Evolutionary conservation across 306 rosid species (phyloP), one percentile per base, ranked within the genome.

Genomic region (Quercus robur): DNA sequence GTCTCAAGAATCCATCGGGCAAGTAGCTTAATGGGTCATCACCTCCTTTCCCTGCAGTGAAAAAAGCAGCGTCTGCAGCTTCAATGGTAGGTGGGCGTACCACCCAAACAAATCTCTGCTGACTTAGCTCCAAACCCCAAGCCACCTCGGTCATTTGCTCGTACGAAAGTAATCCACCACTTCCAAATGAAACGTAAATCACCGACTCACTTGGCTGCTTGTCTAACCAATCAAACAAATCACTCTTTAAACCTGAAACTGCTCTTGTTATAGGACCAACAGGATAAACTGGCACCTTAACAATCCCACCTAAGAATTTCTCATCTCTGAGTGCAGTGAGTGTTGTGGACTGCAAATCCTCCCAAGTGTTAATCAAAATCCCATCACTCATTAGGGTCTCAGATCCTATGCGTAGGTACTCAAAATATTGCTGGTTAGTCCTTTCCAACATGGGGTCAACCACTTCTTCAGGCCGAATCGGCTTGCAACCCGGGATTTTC

Each of bases 91-190:
- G 90, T 0, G 86, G 71, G 4, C 94, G 89, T 18, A 89, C 84
- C 80, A 89, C 94, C 97, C 97, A 91, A 64, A 93, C 17, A 72
- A 91, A 93, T 54, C 92, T 80, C 30, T 76, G 86, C 6, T 33
- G 78, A 19, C 91, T 93, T 44, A 91, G 3, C 69, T 93, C 97
- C 84, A 93, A 83, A 5, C 96, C 96, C 79, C 70, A 88, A 0
- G 97, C 97, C 51, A 89, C 6, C 72, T 93, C 93, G 0, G 9
- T 83, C 77, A 76, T 82, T 31, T 93, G 96, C 56, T 93, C 88
- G n/a, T 1, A 20, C 25, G 88, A 75, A 35, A 93, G 0, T 3
- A 85, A 82, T 10, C 96, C 97, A 0, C 96, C 97, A 12, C 94
- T 93, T 3, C 97, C 94, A 19, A 93, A 85, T 0, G 90, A 89